These are phyloP conservation scores for Novakomyces olei DNA, from an alignment of 805 yeast species.

Conservation along the genomic window DNA sequence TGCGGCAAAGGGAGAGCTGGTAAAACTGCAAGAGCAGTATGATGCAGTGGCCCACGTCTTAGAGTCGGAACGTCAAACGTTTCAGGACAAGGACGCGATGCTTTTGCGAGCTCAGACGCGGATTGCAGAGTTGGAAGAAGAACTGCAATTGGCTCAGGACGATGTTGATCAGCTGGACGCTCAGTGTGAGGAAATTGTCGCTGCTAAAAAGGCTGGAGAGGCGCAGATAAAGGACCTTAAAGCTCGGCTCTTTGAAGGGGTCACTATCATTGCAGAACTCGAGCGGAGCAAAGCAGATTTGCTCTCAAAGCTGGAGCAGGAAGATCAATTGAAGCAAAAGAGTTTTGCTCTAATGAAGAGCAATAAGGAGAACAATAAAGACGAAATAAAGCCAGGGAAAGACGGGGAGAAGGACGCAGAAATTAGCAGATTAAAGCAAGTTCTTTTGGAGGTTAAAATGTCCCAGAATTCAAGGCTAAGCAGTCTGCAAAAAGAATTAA, in stretches of 20 bases:
- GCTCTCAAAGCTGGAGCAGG: too few species aligned
- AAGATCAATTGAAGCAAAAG: too few species aligned
- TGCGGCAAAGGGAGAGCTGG: conserved; percentile 11
- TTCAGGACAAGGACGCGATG: conserved; percentile 27
- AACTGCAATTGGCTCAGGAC: conserved; percentile 13
- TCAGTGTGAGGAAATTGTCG: conserved; percentile 15
- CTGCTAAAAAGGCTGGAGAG: conserved; percentile 16
- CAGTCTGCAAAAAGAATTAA: too few species aligned
- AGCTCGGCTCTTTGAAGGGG: too few species aligned
- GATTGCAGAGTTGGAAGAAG: conserved; percentile 18
- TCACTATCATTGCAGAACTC: too few species aligned
- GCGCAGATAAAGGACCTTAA: conserved; percentile 15
- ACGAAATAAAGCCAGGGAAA: too few species aligned
- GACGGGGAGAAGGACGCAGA: not conserved
- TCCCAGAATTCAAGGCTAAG: too few species aligned
- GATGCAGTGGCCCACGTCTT: conserved; percentile 16
- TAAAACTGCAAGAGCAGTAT: conserved; percentile 13
- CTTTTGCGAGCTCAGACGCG: conserved; percentile 23
- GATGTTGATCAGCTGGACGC: conserved; percentile 16
- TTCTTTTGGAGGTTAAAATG: not conserved
- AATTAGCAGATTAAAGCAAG: not conserved
- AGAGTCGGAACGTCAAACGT: conserved; percentile 20
- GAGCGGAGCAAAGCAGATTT: too few species aligned
- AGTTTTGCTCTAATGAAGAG: too few species aligned
- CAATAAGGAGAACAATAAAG: too few species aligned